Evolutionary conservation across 2,329 filamentous ascomycete genomes (phyloP), one percentile per base, ranked within the genome.

Genomic region (Thelonectria rubi): DNA sequence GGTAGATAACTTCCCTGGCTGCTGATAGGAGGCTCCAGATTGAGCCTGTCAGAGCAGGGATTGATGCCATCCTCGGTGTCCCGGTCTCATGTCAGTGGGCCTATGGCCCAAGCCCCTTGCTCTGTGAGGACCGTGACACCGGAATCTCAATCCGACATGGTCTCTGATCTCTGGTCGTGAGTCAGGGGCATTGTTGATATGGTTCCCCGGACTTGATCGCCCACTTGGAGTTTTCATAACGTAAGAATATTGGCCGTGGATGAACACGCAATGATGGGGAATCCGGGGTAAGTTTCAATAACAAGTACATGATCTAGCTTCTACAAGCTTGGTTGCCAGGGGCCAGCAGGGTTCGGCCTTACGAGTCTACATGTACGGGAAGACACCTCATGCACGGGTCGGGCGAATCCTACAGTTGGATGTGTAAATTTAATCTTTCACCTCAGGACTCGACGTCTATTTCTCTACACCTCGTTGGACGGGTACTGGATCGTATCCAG

Each of bases 401-500:
- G n/a, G n/a, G n/a, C n/a, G n/a, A n/a, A n/a, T n/a, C n/a, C n/a
- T n/a, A n/a, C n/a, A n/a, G n/a, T n/a, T n/a, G n/a, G n/a, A n/a
- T n/a, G n/a, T n/a, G n/a, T n/a, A n/a, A n/a, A n/a, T n/a, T n/a
- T n/a, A n/a, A n/a, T n/a, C n/a, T n/a, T n/a, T n/a, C n/a, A n/a
- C n/a, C n/a, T n/a, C n/a, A n/a, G n/a, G n/a, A n/a, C n/a, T n/a
- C n/a, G n/a, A n/a, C n/a, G n/a, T 24, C 21, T 24, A 7, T 7
- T 24, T 34, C 9, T 53, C 37, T 37, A 67, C 2, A 60, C 60
- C 12, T 67, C 65, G 3, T 68, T 69, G 0, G 66, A 69, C 1
- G 62, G 64, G 26, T 69, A 69, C 8, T 60, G 18, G 5, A 69
- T 60, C 14, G 58, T 63, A 3, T 68, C 66, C 2, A 69, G n/a